Evolutionary conservation across 345 rosid genomes (phyloP).

Genomic region (Noccaea caerulescens): DNA sequence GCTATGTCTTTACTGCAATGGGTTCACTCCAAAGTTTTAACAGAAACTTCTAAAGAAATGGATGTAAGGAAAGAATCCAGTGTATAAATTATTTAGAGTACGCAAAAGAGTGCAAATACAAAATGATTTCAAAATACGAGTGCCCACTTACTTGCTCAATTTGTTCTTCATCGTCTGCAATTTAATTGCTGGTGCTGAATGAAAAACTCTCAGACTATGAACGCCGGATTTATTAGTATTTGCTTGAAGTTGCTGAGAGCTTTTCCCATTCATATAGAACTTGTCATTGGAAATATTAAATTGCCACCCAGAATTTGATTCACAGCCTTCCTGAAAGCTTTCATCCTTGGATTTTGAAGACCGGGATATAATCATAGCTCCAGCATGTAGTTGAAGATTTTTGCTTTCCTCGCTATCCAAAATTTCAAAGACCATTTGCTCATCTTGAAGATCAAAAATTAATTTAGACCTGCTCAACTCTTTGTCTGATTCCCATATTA

Average conservation of each 20-base stretch:
- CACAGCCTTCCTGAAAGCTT: constrained; percentile 56
- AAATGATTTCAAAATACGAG: constrained; percentile 10
- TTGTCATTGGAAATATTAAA: constrained; percentile 95
- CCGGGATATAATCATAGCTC: constrained; percentile 82
- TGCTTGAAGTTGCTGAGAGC: constrained; percentile 81
- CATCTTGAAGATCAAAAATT: constrained; percentile 91
- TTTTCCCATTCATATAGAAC: constrained; percentile 85
- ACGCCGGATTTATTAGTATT: constrained; percentile 71
- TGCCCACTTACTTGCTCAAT: constrained; percentile 88
- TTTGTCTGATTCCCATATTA: constrained; percentile 76
- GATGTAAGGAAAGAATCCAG: neutral
- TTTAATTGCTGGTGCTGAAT: constrained; percentile 94
- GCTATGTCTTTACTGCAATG: constrained; percentile 85
- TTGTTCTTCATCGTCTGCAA: constrained; percentile 88
- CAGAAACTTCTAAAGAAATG: constrained; percentile 14
- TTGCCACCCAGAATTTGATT: constrained; percentile 68
- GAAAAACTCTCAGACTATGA: constrained; percentile 81
- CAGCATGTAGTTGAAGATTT: constrained; percentile 80
- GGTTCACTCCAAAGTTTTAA: constrained; percentile 25
- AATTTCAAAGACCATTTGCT: constrained; percentile 93
- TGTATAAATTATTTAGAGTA: constrained; percentile 5
- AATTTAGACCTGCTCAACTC: constrained; percentile 64
- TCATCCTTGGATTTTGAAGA: constrained; percentile 52
- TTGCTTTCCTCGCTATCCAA: constrained; percentile 66
- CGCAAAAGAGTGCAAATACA: constrained; percentile 18